Percentiles rank a stretch among this genome's conserved stretches.
These are phyloP conservation scores for Funneliformis caledonium DNA, from an alignment of 371 early-diverging fungal species.

Conservation along the genomic window DNA sequence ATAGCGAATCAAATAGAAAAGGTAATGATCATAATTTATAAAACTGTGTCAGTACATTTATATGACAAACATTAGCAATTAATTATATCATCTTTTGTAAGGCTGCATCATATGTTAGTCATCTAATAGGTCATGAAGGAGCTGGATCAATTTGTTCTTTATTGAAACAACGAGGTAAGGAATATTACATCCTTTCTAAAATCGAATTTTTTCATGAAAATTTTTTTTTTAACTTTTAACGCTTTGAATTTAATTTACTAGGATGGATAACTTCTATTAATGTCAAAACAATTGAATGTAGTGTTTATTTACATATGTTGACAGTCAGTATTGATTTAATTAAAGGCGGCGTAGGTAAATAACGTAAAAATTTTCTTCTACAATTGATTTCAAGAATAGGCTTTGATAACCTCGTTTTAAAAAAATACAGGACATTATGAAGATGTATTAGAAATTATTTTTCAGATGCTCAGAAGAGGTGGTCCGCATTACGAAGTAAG, in stretches of 20 bases:
- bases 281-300: too few species aligned
- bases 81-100: conserved; percentile 39
- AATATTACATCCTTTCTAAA: too few species aligned
- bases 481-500: conserved; percentile 79
- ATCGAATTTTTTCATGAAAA: too few species aligned
- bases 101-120: conserved; percentile 74
- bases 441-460: conserved; percentile 78
- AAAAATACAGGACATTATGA: conserved; percentile 61
- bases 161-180: conserved; percentile 67
- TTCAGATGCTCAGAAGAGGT: conserved; percentile 73
- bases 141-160: conserved; percentile 84
- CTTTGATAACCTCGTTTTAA: background rate
- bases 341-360: conserved; percentile 75
- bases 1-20: conserved; percentile 76
- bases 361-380: background rate
- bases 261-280: too few species aligned
- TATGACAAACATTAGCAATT: too few species aligned
- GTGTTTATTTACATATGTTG: conserved; percentile 80
- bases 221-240: background rate
- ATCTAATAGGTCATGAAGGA: conserved; percentile 82
- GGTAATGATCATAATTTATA: conserved; percentile 44
- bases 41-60: too few species aligned
- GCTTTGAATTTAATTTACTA: conserved; percentile 67
- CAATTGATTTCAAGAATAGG: background rate
- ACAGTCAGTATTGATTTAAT: conserved; percentile 83